Conservation (phyloP, 345 rosid genomes). For the Sisymbrium altissimum region DNA sequence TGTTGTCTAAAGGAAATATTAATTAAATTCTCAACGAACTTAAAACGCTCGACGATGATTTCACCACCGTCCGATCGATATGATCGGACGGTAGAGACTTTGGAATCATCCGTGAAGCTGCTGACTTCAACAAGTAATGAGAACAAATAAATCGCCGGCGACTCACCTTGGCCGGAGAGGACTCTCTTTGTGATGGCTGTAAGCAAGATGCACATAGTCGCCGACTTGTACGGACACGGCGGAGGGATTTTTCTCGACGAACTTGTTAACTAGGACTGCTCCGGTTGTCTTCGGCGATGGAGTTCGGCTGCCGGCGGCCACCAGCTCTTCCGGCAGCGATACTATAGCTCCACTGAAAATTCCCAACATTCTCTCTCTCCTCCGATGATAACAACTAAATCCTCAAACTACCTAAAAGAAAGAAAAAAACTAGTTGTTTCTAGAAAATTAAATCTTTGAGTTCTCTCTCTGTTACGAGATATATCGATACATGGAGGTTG, state of each 20-base stretch:
- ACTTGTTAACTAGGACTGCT: slow-evolving; percentile 56
- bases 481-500: slow-evolving; percentile 5
- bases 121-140: no score
- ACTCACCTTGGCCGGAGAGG: slow-evolving; percentile 70
- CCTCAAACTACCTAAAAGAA: neutral
- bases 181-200: slow-evolving; percentile 71
- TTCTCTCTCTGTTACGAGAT: neutral
- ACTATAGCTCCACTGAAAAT: slow-evolving; percentile 74
- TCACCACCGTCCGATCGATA: slow-evolving; percentile 19
- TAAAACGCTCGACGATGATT: slow-evolving; percentile 1
- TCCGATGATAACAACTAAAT: neutral
- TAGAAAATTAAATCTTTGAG: neutral
- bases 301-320: slow-evolving; percentile 91
- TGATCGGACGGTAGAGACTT: neutral
- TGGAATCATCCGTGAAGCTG: no score
- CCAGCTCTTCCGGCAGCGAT: slow-evolving; percentile 93
- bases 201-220: slow-evolving; percentile 67
- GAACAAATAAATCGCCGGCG: neutral
- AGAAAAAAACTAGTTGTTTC: neutral
- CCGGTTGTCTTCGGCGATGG: slow-evolving; percentile 84
- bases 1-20: neutral
- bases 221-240: slow-evolving; percentile 72
- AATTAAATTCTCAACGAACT: neutral
- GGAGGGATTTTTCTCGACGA: slow-evolving; percentile 53
- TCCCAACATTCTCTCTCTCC: slow-evolving; percentile 65